Percentiles rank a stretch among this genome's conserved stretches.
Evolutionary conservation across 139 green algal genomes (phyloP).

Genomic region (Chlorella sp.): DNA sequence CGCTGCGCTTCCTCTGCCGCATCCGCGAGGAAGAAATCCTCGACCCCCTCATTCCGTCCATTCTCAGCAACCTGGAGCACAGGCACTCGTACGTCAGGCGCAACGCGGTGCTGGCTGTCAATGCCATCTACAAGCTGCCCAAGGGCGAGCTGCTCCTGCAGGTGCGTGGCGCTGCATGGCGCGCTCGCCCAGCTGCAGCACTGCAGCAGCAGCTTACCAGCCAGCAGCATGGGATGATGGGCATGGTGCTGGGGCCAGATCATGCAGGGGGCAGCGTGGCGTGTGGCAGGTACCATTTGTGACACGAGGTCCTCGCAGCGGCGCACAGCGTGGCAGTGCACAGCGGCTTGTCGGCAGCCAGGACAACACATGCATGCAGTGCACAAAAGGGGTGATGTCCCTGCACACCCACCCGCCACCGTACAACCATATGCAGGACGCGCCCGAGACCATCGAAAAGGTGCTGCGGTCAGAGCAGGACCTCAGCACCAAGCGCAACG

Average conservation of each 20-base stretch:
- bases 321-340: no score
- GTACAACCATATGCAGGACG: no score
- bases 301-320: no score
- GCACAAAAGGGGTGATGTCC: no score
- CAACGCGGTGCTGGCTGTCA: constrained; percentile 93
- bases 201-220: no score
- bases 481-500: constrained; percentile 87
- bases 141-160: constrained; percentile 70
- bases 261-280: neutral
- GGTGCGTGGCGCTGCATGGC: no score
- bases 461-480: constrained; percentile 71
- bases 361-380: no score
- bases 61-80: constrained; percentile 94
- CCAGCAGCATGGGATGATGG: no score
- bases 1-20: constrained; percentile 93
- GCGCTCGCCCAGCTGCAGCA: no score
- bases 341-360: no score
- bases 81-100: constrained; percentile 93
- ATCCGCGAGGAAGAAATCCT: constrained; percentile 96
- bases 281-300: no score
- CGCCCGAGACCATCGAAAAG: constrained; percentile 90
- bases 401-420: no score
- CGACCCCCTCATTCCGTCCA: constrained; percentile 92
- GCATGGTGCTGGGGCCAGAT: neutral
- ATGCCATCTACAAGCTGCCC: constrained; percentile 88